These are phyloP conservation scores for Pseudoscleropodium purum DNA, from an alignment of 225 moss, liverwort and hornwort genomes.

Conservation along the genomic window DNA sequence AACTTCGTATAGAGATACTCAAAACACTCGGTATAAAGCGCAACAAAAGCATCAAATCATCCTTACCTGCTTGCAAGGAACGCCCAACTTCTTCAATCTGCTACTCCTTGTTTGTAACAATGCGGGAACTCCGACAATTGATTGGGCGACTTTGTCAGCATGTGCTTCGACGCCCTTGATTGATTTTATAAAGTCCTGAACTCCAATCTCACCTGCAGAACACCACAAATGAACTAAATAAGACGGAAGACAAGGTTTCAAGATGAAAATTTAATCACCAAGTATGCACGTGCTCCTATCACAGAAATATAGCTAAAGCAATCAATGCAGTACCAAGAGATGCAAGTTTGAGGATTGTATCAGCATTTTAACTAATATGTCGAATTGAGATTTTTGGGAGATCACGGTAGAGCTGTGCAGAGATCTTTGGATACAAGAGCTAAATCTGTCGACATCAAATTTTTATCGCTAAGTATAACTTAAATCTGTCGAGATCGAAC, in stretches of 20 bases:
- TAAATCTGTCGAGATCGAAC: background rate
- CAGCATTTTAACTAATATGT: background rate
- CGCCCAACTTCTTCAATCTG: conserved; percentile 62
- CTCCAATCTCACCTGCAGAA: conserved; percentile 56
- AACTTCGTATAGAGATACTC: background rate
- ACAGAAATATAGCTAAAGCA: background rate
- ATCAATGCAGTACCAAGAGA: background rate
- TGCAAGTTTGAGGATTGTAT: no score
- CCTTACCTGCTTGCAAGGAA: conserved; percentile 82
- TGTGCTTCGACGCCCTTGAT: conserved; percentile 74
- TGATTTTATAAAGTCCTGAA: conserved; percentile 60
- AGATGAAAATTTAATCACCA: background rate
- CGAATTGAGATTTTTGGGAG: background rate
- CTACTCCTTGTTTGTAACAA: conserved; percentile 70
- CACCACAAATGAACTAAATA: background rate
- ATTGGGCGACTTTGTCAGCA: conserved; percentile 67
- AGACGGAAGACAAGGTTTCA: background rate
- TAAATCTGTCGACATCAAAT: background rate
- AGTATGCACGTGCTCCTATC: background rate
- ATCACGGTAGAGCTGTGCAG: background rate
- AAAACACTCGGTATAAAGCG: background rate
- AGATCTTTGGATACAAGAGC: background rate
- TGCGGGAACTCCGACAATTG: conserved; percentile 38
- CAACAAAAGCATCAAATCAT: background rate
- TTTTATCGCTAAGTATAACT: background rate